Percentiles rank a stretch among this genome's conserved stretches.
Conservation (phyloP, 805 yeast genomes). For the Yarrowia phangngaensis region DNA sequence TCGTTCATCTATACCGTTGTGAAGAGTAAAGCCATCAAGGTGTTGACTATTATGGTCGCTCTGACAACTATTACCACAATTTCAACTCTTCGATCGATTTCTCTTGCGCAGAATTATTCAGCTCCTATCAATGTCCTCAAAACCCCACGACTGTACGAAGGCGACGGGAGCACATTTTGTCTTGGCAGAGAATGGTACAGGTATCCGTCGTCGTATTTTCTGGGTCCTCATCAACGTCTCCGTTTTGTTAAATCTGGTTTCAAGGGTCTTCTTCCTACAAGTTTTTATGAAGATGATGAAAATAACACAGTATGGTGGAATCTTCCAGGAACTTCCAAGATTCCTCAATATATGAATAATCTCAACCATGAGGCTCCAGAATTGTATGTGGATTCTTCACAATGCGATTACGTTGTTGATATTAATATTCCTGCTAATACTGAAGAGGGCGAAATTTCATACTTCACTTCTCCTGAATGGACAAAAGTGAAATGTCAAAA, state of each 20-base stretch:
- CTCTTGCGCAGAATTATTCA: constrained; percentile 61
- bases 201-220: constrained; percentile 81
- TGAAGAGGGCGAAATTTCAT: constrained; percentile 45
- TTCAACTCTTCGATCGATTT: constrained; percentile 53
- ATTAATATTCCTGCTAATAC: constrained; percentile 48
- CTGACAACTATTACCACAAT: constrained; percentile 31
- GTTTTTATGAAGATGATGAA: constrained; percentile 56
- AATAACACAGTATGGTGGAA: constrained; percentile 37
- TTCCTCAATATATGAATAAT: constrained; percentile 72
- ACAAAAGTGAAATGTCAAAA: constrained; percentile 31
- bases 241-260: constrained; percentile 73
- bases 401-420: constrained; percentile 73
- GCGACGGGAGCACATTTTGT: constrained; percentile 56
- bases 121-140: constrained; percentile 65
- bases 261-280: constrained; percentile 85
- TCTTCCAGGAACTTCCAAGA: constrained; percentile 38
- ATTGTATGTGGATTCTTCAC: constrained; percentile 47
- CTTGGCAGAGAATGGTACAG: constrained; percentile 96
- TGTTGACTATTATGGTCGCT: constrained; percentile 20
- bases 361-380: constrained; percentile 60
- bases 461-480: constrained; percentile 31
- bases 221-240: constrained; percentile 60
- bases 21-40: constrained; percentile 6
- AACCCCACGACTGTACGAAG: constrained; percentile 39
- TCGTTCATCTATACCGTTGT: constrained; percentile 3